Conservation (phyloP, 2,329 filamentous ascomycete species). For the Sarocladium oryzae region DNA sequence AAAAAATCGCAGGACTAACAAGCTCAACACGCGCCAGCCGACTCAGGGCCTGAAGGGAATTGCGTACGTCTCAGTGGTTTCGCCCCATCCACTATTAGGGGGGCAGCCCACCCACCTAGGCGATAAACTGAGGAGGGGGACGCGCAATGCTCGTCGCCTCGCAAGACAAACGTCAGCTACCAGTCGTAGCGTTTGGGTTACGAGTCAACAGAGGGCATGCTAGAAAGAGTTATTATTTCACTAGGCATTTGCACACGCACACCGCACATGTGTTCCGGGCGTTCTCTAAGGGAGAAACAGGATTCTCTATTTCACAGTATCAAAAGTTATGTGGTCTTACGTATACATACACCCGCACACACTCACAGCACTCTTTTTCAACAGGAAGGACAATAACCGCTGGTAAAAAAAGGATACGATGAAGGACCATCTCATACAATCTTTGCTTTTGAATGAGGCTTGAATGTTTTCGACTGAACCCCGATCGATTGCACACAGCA, state of each 20-base stretch:
- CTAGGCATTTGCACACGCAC: background rate
- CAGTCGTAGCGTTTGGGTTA: background rate
- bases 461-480: background rate
- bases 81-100: no score
- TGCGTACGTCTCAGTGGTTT: background rate
- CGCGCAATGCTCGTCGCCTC: constrained; percentile 5
- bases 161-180: background rate
- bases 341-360: no score
- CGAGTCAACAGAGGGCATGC: no score
- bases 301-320: no score
- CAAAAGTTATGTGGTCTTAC: no score
- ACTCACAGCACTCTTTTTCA: no score
- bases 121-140: background rate
- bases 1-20: background rate
- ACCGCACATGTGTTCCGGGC: background rate
- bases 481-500: background rate
- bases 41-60: background rate
- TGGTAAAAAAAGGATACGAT: background rate
- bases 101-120: background rate
- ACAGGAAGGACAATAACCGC: no score
- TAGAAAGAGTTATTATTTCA: background rate
- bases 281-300: background rate
- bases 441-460: background rate
- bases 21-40: background rate
- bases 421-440: background rate